Conservation (phyloP, 2,329 filamentous ascomycete species). For the Talaromyces sp. region DNA sequence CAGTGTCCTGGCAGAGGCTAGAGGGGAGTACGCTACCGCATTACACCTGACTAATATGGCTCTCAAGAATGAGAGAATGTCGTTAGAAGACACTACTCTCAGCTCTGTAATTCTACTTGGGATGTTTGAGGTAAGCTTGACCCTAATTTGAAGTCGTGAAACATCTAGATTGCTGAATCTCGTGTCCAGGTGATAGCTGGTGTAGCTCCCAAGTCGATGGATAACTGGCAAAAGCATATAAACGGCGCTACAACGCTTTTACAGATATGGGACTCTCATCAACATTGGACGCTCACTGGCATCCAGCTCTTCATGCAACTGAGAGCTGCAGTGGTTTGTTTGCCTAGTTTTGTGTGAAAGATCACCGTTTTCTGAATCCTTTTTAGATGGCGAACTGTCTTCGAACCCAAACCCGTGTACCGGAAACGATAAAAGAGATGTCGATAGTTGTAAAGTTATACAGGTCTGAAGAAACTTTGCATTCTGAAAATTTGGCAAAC, state of each 20-base stretch:
- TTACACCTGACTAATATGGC: background rate
- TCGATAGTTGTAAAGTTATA: background rate
- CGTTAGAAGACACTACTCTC: background rate
- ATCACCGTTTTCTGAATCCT: background rate
- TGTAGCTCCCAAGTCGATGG: background rate
- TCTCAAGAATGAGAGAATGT: background rate
- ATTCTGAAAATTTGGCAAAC: background rate
- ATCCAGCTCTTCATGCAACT: slow-evolving; percentile 1
- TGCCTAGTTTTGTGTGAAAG: background rate
- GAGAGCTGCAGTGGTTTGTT: background rate
- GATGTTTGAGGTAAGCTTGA: background rate
- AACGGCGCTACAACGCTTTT: background rate
- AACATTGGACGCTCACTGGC: background rate
- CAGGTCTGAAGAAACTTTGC: background rate
- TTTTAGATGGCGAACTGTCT: slow-evolving; percentile 3
- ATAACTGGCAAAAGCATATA: slow-evolving; percentile 4
- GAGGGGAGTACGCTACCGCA: background rate
- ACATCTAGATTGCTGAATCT: background rate
- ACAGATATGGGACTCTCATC: background rate
- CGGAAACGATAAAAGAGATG: background rate
- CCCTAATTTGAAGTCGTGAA: background rate
- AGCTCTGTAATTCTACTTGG: background rate
- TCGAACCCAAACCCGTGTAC: background rate
- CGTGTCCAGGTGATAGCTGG: background rate
- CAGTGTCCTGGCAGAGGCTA: background rate